phyloP scores from a whole-genome alignment of 106 monocot species.

The Posidonia australis region DNA sequence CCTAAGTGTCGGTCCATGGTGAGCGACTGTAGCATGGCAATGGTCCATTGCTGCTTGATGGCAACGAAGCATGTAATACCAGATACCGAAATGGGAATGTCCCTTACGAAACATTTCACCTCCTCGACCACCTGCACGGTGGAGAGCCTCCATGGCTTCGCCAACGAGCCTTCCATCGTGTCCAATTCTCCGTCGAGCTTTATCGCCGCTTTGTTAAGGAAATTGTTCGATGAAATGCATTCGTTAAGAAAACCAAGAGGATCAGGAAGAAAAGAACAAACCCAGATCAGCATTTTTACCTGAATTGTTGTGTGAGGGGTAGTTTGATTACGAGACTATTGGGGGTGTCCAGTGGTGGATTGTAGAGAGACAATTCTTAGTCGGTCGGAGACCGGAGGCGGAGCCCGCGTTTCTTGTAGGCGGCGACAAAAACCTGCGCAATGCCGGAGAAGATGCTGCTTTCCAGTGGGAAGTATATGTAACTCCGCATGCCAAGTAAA shows the following conservation, averaged over 20 bases:
- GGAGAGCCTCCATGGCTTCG: conserved; percentile 14
- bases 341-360: background rate
- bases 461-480: conserved; percentile 22
- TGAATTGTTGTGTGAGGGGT: conserved; percentile 19
- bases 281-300: conserved; percentile 3
- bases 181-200: conserved; percentile 15
- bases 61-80: conserved; percentile 15
- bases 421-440: conserved; percentile 24
- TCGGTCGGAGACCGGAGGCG: background rate
- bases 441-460: conserved; percentile 34
- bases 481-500: conserved; percentile 29
- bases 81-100: conserved; percentile 31
- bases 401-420: conserved; percentile 24
- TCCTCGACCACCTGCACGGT: conserved; percentile 20
- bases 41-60: conserved; percentile 21
- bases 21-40: conserved; percentile 23
- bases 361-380: conserved; percentile 1
- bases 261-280: background rate
- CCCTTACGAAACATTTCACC: conserved; percentile 29
- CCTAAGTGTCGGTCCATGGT: conserved; percentile 29
- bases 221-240: background rate
- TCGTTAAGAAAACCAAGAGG: background rate
- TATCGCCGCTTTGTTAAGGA: conserved; percentile 77
- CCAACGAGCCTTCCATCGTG: background rate
- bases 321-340: conserved; percentile 4